Evolutionary conservation across 208 protist genomes (phyloP).

Genomic region (Phytomonas sp.): DNA sequence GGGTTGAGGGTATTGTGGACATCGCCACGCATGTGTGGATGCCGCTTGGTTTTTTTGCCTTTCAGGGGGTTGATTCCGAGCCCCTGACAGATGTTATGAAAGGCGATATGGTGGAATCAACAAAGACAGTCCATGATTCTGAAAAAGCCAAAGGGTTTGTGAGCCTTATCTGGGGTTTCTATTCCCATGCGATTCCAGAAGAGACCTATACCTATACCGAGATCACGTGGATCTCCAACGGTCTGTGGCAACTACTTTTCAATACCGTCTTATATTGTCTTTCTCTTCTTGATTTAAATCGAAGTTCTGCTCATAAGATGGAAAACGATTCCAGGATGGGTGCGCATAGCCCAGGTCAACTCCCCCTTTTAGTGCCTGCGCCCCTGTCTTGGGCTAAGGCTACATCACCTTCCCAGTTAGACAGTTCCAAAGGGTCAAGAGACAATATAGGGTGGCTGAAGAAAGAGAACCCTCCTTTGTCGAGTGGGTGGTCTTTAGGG

Average conservation of each 20-base stretch:
- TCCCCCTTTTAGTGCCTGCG: neutral
- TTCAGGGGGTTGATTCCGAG: constrained; percentile 12
- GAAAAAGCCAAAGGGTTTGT: constrained; percentile 17
- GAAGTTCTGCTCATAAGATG: neutral
- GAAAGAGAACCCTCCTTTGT: neutral
- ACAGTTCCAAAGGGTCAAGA: neutral
- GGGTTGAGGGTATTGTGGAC: constrained; percentile 18
- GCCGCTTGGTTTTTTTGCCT: constrained; percentile 37
- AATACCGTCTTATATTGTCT: constrained; percentile 65
- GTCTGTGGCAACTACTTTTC: constrained; percentile 41
- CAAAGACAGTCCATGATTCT: neutral
- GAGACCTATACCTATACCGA: neutral
- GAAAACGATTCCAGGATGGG: constrained; percentile 20
- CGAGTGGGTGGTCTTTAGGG: neutral
- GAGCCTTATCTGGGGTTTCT: constrained; percentile 11
- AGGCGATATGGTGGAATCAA: neutral
- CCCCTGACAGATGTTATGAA: neutral
- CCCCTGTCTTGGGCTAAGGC: neutral
- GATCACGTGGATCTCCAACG: constrained; percentile 19
- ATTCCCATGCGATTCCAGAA: neutral
- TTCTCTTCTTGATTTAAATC: constrained; percentile 20
- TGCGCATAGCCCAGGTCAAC: constrained; percentile 6
- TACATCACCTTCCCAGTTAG: neutral
- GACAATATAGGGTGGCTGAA: neutral
- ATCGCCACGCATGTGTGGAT: constrained; percentile 38